Evolutionary conservation across 805 yeast species (phyloP).

Genomic region (Sungouiella blattae): DNA sequence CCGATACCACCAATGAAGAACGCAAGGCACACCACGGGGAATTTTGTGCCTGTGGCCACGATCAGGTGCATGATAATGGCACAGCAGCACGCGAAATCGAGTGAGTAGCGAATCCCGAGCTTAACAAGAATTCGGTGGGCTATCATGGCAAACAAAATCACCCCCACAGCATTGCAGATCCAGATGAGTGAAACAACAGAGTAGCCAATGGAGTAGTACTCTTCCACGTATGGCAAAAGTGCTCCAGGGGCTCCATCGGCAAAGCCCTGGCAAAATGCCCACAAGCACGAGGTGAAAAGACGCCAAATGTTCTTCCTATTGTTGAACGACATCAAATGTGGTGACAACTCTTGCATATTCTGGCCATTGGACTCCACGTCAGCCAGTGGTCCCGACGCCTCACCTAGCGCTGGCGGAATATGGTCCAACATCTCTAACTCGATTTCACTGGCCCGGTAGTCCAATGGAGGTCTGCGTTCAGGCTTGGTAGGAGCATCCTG

Average conservation of each 20-base stretch:
- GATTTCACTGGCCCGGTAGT: background rate
- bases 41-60: constrained; percentile 46
- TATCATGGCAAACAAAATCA: constrained; percentile 46
- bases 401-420: too few species aligned
- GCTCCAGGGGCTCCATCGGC: constrained; percentile 62
- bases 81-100: constrained; percentile 33
- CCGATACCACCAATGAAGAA: constrained; percentile 61
- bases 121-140: constrained; percentile 41
- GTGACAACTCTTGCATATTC: background rate
- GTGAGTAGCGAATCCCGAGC: constrained; percentile 40
- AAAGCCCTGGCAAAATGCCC: constrained; percentile 43
- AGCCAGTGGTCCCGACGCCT: too few species aligned
- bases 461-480: background rate
- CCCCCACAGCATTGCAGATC: constrained; percentile 58
- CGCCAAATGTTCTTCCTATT: constrained; percentile 39
- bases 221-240: constrained; percentile 52
- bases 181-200: constrained; percentile 56
- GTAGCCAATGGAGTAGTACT: constrained; percentile 44
- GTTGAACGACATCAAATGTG: background rate
- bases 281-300: constrained; percentile 35
- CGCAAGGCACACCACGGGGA: constrained; percentile 46
- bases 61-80: constrained; percentile 38
- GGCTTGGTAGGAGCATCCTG: background rate
- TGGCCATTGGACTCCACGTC: too few species aligned
- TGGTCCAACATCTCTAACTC: too few species aligned